Conservation (phyloP, 257 asterid genomes). For the Solanum lycopersicoides region DNA sequence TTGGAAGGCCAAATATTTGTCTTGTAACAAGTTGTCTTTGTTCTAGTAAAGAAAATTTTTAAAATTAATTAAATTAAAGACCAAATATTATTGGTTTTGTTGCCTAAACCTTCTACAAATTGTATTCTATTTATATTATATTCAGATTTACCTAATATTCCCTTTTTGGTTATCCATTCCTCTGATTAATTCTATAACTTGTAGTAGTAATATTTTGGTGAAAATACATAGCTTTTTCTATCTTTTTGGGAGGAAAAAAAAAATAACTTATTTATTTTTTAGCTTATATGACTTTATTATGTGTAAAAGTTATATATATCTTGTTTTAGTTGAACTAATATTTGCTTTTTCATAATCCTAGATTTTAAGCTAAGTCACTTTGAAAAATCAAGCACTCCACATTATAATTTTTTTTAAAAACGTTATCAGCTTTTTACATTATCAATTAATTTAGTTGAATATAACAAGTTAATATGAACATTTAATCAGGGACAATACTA, state of each 20-base stretch:
- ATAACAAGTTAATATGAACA: not conserved
- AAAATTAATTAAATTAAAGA: too few relatives aligned
- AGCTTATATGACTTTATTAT: not conserved
- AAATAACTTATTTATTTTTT: not conserved
- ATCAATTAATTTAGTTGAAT: not conserved
- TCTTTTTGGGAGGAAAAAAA: not conserved
- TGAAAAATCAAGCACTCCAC: not conserved
- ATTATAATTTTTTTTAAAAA: not conserved
- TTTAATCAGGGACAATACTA: not conserved
- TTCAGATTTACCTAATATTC: not conserved
- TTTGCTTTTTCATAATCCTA: not conserved
- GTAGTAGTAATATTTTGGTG: not conserved
- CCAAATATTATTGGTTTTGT: not conserved
- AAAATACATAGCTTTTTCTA: not conserved
- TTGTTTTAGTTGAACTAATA: not conserved
- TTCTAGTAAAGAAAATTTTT: not conserved
- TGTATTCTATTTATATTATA: not conserved
- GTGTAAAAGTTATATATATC: not conserved
- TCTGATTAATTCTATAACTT: not conserved
- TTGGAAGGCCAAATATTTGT: not conserved
- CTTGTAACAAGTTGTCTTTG: not conserved
- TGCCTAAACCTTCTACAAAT: not conserved
- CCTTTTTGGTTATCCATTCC: slow-evolving; percentile 5
- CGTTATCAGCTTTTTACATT: not conserved
- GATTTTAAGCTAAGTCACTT: not conserved